A percentile compares a stretch with the other conserved stretches of the same genome.
These are phyloP conservation scores for Pleurotus tuoliensis DNA, from an alignment of 768 basidiomycete genomes.

Conservation along the genomic window DNA sequence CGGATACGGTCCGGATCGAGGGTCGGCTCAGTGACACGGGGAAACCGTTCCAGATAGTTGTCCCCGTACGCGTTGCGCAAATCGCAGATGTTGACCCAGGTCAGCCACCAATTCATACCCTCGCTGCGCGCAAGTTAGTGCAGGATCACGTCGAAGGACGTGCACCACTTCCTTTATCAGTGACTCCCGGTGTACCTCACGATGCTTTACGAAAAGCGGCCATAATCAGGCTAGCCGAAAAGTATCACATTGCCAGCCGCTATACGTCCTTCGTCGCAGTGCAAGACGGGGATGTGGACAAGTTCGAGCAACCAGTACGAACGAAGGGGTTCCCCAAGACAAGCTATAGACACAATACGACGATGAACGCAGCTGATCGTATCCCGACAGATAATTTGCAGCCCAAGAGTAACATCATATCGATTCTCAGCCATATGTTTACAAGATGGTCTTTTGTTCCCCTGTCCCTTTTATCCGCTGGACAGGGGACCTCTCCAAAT, in stretches of 20 bases:
- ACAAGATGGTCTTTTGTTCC: neutral
- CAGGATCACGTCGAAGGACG: slow-evolving; percentile 39
- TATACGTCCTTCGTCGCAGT: slow-evolving; percentile 58
- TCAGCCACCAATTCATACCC: slow-evolving; percentile 43
- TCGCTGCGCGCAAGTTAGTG: slow-evolving; percentile 54
- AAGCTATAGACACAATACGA: neutral
- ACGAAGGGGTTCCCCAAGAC: neutral
- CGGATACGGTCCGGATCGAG: slow-evolving; percentile 26
- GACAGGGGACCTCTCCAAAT: neutral
- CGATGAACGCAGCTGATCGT: neutral
- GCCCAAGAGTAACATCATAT: neutral
- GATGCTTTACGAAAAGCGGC: slow-evolving; percentile 37
- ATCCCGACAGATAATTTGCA: neutral
- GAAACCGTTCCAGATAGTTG: slow-evolving; percentile 21
- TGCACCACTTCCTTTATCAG: slow-evolving; percentile 27
- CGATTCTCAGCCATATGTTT: neutral
- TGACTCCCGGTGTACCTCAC: slow-evolving; percentile 20
- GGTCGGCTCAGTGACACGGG: slow-evolving; percentile 33
- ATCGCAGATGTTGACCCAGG: slow-evolving; percentile 27
- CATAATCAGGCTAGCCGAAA: slow-evolving; percentile 46
- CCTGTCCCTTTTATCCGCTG: neutral
- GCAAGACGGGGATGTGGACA: slow-evolving; percentile 27
- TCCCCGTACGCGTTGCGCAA: slow-evolving; percentile 25
- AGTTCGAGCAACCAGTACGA: neutral
- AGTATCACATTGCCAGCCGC: slow-evolving; percentile 47